These are phyloP conservation scores for Phytophthora cactorum DNA, from an alignment of 352 stramenopile genomes.

Conservation along the genomic window DNA sequence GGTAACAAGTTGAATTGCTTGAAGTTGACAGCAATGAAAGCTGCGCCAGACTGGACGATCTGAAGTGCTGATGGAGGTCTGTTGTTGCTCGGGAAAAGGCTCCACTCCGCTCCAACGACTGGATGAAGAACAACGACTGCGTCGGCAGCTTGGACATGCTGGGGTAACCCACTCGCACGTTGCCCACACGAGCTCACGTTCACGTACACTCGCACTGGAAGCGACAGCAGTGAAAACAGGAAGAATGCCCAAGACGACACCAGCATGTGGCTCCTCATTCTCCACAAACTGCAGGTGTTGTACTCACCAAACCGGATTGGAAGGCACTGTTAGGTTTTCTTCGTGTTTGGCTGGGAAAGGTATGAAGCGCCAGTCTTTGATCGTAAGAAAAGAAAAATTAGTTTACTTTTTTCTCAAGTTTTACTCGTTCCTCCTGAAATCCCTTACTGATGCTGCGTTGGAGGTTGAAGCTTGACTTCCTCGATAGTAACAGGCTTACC, in stretches of 20 bases:
- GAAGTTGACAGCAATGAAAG: constrained; percentile 42
- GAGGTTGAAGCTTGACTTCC: constrained; percentile 9
- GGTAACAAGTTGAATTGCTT: constrained; percentile 33
- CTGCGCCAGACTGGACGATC: constrained; percentile 29
- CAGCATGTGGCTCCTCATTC: constrained; percentile 1
- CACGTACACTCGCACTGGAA: constrained; percentile 13
- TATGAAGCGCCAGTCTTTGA: not conserved
- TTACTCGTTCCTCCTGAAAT: not conserved
- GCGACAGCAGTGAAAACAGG: constrained; percentile 27
- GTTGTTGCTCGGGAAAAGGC: constrained; percentile 20
- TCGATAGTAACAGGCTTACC: not conserved
- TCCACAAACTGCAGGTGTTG: not conserved
- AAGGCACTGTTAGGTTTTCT: constrained; percentile 5
- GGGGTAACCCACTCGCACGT: not conserved
- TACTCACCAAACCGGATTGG: not conserved
- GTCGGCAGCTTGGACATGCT: constrained; percentile 20
- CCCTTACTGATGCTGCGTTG: constrained; percentile 1
- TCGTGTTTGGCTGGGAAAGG: constrained; percentile 10
- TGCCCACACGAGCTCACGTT: constrained; percentile 19
- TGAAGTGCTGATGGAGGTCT: constrained; percentile 15
- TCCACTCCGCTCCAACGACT: constrained; percentile 26
- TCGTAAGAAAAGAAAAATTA: not conserved
- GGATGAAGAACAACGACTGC: constrained; percentile 26
- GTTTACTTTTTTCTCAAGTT: not conserved
- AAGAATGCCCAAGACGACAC: constrained; percentile 1